Conservation (phyloP, 108 stramenopile genomes). For the Seminavis robusta region DNA sequence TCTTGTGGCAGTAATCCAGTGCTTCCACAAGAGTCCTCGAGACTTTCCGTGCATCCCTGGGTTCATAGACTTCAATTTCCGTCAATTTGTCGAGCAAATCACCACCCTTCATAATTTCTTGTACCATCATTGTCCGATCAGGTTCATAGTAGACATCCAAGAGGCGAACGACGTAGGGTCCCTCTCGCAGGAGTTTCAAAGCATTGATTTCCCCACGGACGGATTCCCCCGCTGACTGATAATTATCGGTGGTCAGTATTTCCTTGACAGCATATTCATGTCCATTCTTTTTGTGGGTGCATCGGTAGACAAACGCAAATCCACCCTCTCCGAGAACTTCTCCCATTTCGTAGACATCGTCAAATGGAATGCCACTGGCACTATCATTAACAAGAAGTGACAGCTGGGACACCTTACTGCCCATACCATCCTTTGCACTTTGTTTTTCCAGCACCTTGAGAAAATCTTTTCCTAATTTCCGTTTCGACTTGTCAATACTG, state of each 20-base stretch:
- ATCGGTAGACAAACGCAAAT: conserved; percentile 22
- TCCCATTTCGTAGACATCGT: conserved; percentile 28
- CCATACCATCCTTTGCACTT: too few relatives aligned
- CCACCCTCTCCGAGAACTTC: conserved; percentile 26
- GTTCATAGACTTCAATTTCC: conserved; percentile 51
- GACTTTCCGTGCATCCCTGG: conserved; percentile 59
- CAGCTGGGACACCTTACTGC: conserved; percentile 21
- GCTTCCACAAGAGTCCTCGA: conserved; percentile 48
- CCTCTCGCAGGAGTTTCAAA: conserved; percentile 22
- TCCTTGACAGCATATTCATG: conserved; percentile 31
- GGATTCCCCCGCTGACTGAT: conserved; percentile 8
- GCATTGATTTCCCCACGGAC: conserved; percentile 20
- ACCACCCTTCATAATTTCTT: too few relatives aligned
- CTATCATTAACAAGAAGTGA: conserved; percentile 24
- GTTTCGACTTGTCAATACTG: too few relatives aligned
- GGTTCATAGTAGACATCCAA: conserved; percentile 61
- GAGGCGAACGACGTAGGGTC: conserved; percentile 54
- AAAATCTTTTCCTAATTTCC: conserved; percentile 12
- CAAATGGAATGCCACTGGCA: conserved; percentile 14
- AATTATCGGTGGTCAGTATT: conserved; percentile 10
- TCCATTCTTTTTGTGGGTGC: conserved; percentile 9
- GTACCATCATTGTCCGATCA: conserved; percentile 45
- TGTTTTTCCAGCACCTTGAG: conserved; percentile 6
- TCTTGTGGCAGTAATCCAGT: conserved; percentile 50
- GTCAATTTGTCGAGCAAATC: conserved; percentile 78